Base-by-base conservation (phyloP, 768 basidiomycete species). In the Pulveroboletus sp. region DNA sequence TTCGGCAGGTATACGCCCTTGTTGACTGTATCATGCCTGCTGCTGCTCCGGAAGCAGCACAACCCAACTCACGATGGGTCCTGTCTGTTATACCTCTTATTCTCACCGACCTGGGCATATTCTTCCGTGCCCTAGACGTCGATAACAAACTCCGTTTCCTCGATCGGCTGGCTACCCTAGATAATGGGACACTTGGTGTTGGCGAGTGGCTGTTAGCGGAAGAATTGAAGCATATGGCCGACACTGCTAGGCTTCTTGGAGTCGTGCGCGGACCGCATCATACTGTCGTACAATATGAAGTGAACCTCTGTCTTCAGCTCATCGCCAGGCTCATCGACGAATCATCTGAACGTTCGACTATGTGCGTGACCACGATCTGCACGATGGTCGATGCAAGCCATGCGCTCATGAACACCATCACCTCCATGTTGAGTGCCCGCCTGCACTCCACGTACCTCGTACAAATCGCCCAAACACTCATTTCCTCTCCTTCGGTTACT, bases 131-230 rank as follows among this genome's bases (percentile, higher is more conserved):
- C 5, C 69, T 89, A 30, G 80, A 84, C 48, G 71, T 77, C 3
- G 77, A 81, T 47, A 77, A 71, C 38, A 80, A 77, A 60, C 68
- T 74, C 3, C 71, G 74, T 35, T 62, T 89, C 24, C 60, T 89
- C 26, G 68, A 74, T 41, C 74, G 80, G 6, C 71, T 90, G 3
- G 70, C 78, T 18, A 69, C 64, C 15, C 64, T 89, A 12, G 89
- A 91, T 54, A 64, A 59, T 2, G 62, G 55, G 21, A 53, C 46
- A 1, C 56, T 66, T 10, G 47, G 55, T 14, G 12, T 66, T 8
- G 61, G 57, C 38, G 83, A 86, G 51, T 91, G 86, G 86, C 58
- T 90, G 24, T 57, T 91, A 8, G 58, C 68, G n/a, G 79, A 85
- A 54, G 84, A 86, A 52, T 57, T 85, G 50, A 80, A 79, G 61